Base-by-base conservation (phyloP, 805 yeast genomes). In the Suhomyces sp. region DNA sequence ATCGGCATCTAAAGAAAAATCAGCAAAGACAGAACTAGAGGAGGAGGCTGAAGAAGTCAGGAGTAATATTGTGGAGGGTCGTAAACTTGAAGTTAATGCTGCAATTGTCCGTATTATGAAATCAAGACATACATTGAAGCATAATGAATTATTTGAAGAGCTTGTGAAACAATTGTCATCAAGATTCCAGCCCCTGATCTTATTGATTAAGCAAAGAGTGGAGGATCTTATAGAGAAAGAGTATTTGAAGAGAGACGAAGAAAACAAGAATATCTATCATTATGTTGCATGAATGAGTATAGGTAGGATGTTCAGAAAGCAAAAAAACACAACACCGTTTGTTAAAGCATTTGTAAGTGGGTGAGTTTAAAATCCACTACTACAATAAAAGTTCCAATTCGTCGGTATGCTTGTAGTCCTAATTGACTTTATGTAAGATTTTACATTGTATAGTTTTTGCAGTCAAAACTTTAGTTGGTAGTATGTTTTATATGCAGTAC, bases 51-150 rank as follows among this genome's bases (percentile, higher is more conserved):
- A 63, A 12, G 71, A 70, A 35, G 81, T 85, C 0, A 61, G 79
- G 54, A 70, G 70, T n/a, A 61, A 68, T 23, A 66, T 87, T 19
- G 71, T 72, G 25, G 81, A 76, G 46, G 78, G 87, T 4, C 69
- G 95, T 38, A 70, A 77, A 39, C 70, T 72, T 36, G 85, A 81
- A 50, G 66, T 83, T 2, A 93, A 86, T 53, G 95, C 96, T 1
- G 93, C 95, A 0, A 74, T 88, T 37, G 95, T 88, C 4, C 70
- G 96, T 33, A 77, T 82, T n/a, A 81, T 88, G 91, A 88, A 88
- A 60, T 72, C 86, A 1, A 65, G 88, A 21, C 81, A 79, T 46
- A 59, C 69, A 1, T 47, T 82, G 36, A 65, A 57, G 17, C 91
- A 84, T 53, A 79, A 77, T 46, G 81, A 81, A 25, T 65, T 88